phyloP scores from a whole-genome alignment of 2,329 filamentous ascomycete genomes.

The Apiospora koreana region DNA sequence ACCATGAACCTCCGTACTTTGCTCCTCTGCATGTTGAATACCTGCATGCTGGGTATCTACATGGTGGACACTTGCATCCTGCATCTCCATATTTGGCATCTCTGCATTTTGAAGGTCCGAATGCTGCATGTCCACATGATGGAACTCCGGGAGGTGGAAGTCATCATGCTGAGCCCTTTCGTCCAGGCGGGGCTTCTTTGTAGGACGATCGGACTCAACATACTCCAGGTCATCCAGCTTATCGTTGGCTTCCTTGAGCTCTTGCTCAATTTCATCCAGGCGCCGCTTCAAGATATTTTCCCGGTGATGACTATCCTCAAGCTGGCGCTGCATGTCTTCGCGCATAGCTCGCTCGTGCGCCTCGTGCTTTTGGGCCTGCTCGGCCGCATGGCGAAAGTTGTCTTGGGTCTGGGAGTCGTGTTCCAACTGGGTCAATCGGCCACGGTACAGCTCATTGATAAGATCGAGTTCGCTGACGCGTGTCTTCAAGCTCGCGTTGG shows the following conservation, averaged over 20 bases:
- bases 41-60: background rate
- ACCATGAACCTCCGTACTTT: background rate
- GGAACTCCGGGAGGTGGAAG: background rate
- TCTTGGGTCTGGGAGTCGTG: conserved; percentile 69
- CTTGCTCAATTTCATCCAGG: conserved; percentile 75
- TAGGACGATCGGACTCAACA: conserved; percentile 10
- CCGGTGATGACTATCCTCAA: conserved; percentile 75
- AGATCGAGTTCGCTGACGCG: conserved; percentile 93
- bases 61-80: background rate
- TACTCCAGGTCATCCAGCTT: conserved; percentile 27
- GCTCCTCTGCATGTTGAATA: background rate
- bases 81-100: background rate
- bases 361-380: conserved; percentile 57
- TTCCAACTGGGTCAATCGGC: conserved; percentile 77
- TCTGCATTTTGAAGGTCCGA: background rate
- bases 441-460: conserved; percentile 82
- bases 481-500: conserved; percentile 88
- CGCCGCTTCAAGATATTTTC: conserved; percentile 82
- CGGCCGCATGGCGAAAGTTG: conserved; percentile 50
- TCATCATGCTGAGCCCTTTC: conserved; percentile 5
- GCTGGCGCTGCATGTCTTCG: conserved; percentile 51
- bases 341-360: conserved; percentile 59
- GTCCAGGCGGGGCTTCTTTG: conserved; percentile 16
- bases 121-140: background rate
- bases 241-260: conserved; percentile 37